These are phyloP conservation scores for Didymella lethalis DNA, from an alignment of 2,329 filamentous ascomycete genomes.

Conservation along the genomic window DNA sequence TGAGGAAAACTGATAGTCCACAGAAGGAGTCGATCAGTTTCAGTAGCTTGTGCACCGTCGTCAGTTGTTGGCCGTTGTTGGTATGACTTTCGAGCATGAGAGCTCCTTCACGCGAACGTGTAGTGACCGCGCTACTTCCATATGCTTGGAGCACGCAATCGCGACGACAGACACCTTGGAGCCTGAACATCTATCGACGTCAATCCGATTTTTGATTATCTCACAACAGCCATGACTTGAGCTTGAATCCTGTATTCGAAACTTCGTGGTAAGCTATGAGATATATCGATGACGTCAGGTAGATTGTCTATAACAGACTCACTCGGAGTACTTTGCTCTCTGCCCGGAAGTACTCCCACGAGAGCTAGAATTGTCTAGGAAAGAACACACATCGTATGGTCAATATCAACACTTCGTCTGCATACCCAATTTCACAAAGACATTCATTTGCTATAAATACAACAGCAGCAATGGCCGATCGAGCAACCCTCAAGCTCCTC, in stretches of 20 bases:
- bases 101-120: not conserved
- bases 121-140: not conserved
- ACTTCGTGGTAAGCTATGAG: not conserved
- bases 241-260: not conserved
- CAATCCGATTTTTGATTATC: not conserved
- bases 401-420: too few relatives aligned
- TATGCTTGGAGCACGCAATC: not conserved
- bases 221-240: not conserved
- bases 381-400: not conserved
- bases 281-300: slow-evolving; percentile 1
- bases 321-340: too few relatives aligned
- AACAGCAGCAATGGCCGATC: not conserved
- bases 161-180: too few relatives aligned
- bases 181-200: too few relatives aligned
- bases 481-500: slow-evolving; percentile 22
- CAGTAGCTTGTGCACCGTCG: not conserved
- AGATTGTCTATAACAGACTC: not conserved
- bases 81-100: not conserved
- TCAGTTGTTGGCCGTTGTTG: not conserved
- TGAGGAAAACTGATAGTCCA: not conserved
- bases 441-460: not conserved
- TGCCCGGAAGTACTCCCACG: not conserved
- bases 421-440: too few relatives aligned
- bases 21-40: not conserved
- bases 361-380: not conserved